Conservation (phyloP, 345 rosid genomes). For the Salix suchowensis region DNA sequence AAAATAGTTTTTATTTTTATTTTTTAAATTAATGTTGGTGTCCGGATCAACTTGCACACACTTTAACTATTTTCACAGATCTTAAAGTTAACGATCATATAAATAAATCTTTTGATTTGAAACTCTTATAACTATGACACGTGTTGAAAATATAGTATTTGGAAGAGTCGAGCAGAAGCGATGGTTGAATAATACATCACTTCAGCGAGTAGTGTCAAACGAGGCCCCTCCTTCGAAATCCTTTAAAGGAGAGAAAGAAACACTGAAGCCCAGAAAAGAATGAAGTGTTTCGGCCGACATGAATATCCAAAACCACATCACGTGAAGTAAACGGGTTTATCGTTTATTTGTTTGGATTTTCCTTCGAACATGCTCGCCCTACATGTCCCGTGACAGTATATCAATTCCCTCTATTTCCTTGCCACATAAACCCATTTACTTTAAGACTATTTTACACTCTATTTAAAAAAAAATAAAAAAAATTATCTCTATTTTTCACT, state of each 20-base stretch:
- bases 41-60: fast-evolving
- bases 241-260: background rate
- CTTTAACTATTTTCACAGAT: fast-evolving
- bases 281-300: slow-evolving; percentile 9
- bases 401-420: no score
- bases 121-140: no score
- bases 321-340: background rate
- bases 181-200: no score
- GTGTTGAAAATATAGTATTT: no score
- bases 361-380: background rate
- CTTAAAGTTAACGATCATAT: fast-evolving
- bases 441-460: no score
- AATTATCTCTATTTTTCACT: no score
- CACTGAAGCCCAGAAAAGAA: background rate
- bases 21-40: no score
- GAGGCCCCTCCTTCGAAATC: background rate
- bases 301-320: background rate
- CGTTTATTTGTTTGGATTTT: background rate
- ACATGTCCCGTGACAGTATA: background rate
- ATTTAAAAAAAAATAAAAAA: no score
- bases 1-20: no score
- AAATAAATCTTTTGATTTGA: no score
- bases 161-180: no score
- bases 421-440: no score
- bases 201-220: background rate